Conservation (phyloP, 2,329 filamentous ascomycete genomes). For the Amphichorda felina region DNA sequence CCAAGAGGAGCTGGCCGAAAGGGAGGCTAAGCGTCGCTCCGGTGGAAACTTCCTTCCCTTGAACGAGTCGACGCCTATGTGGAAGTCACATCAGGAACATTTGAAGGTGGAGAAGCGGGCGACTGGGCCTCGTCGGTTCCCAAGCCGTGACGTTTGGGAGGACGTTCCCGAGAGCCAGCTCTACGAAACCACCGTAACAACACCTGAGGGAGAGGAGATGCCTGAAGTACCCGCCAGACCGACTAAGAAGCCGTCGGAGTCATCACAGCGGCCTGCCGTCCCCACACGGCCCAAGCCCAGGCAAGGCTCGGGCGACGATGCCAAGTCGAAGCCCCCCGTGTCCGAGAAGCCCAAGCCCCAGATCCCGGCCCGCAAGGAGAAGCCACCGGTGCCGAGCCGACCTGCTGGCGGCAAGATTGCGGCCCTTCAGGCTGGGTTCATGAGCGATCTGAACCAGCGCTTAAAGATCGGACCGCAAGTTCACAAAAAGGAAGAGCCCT, state of each 20-base stretch:
- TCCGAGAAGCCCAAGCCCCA: constrained; percentile 46
- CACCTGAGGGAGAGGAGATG: constrained; percentile 15
- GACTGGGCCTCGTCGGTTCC: constrained; percentile 63
- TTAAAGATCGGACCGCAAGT: constrained; percentile 76
- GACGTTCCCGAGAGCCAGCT: constrained; percentile 77
- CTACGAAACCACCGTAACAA: constrained; percentile 54
- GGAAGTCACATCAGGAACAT: constrained; percentile 34
- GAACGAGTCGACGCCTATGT: constrained; percentile 21
- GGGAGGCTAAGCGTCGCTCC: constrained; percentile 21
- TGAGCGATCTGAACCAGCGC: constrained; percentile 86
- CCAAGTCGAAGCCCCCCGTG: constrained; percentile 26
- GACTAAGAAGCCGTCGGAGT: constrained; percentile 23
- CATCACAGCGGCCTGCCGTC: constrained; percentile 29
- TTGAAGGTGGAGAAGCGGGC: constrained; percentile 40
- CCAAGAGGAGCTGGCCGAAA: constrained; percentile 54
- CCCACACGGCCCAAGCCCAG: constrained; percentile 44
- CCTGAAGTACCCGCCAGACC: constrained; percentile 18
- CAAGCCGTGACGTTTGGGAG: constrained; percentile 90
- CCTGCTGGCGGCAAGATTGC: constrained; percentile 80
- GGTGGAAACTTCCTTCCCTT: constrained; percentile 26
- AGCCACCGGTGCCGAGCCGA: constrained; percentile 66
- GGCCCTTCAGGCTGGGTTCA: constrained; percentile 79
- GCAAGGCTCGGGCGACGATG: constrained; percentile 22
- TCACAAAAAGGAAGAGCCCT: constrained; percentile 61
- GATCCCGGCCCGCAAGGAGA: constrained; percentile 60